Conservation (phyloP, 2,329 filamentous ascomycete genomes). For the Rhynchosporium graminicola region DNA sequence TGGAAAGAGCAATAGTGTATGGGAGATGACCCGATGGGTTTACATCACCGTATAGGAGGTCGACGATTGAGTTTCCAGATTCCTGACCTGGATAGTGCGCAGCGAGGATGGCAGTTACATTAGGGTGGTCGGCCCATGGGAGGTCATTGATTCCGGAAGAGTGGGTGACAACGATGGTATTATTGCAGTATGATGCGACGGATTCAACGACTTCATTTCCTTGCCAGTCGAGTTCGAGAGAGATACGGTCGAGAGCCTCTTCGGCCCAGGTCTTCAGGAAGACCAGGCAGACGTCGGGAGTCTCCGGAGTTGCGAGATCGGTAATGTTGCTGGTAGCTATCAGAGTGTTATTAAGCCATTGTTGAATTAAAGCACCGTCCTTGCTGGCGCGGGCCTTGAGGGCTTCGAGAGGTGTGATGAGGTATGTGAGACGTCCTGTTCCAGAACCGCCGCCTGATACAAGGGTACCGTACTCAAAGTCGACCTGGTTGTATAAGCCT, state of each 20-base stretch:
- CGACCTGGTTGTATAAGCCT: constrained; percentile 48
- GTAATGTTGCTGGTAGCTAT: constrained; percentile 64
- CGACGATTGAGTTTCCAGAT: constrained; percentile 74
- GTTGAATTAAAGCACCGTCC: constrained; percentile 57
- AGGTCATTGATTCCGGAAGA: constrained; percentile 65
- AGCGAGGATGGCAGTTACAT: constrained; percentile 74
- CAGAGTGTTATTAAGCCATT: constrained; percentile 54
- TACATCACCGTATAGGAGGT: constrained; percentile 73
- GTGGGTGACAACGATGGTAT: constrained; percentile 65
- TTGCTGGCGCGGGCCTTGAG: constrained; percentile 55
- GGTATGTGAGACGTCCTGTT: constrained; percentile 47
- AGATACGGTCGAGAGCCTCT: constrained; percentile 68
- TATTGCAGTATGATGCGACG: constrained; percentile 53
- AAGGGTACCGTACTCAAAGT: constrained; percentile 61
- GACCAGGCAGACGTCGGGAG: constrained; percentile 49
- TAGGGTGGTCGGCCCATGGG: constrained; percentile 62
- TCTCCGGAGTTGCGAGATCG: constrained; percentile 19
- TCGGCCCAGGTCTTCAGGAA: constrained; percentile 68
- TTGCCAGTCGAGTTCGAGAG: constrained; percentile 27
- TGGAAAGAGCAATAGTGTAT: constrained; percentile 57
- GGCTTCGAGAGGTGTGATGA: constrained; percentile 56
- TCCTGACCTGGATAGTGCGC: constrained; percentile 84
- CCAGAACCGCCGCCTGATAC: constrained; percentile 51
- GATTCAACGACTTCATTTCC: constrained; percentile 36
- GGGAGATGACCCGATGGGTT: constrained; percentile 67